phyloP scores from a whole-genome alignment of 305 asterid genomes.

The Ilex paraguariensis region DNA sequence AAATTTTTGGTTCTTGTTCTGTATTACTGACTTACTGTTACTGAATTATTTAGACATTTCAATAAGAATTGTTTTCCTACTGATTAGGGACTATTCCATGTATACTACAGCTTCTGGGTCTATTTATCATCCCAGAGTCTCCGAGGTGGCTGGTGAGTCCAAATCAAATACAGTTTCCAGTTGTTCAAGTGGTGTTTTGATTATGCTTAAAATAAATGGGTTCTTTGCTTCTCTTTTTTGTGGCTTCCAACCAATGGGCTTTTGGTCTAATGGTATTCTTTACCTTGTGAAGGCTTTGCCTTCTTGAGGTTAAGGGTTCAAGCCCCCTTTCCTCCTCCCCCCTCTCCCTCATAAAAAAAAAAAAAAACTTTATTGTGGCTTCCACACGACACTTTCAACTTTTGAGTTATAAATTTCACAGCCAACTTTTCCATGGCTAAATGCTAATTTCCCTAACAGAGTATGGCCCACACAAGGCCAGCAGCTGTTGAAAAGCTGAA shows the following conservation, averaged over 20 bases:
- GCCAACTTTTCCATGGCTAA: background rate
- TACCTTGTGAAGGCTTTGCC: too few species aligned
- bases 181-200: background rate
- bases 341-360: too few species aligned
- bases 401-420: too few species aligned
- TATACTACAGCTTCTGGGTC: conserved; percentile 51
- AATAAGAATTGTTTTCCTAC: background rate
- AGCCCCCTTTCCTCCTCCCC: too few species aligned
- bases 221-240: conserved; percentile 1
- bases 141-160: conserved; percentile 85
- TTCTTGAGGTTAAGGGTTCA: too few species aligned
- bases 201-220: background rate
- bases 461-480: background rate
- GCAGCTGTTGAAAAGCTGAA: background rate
- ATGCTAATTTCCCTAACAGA: background rate
- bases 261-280: too few species aligned
- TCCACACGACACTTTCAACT: background rate
- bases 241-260: background rate
- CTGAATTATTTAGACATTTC: background rate
- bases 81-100: conserved; percentile 66
- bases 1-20: background rate
- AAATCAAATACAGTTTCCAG: background rate
- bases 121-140: conserved; percentile 74
- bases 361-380: background rate
- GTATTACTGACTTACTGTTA: background rate